Evolutionary conservation across 2,329 filamentous ascomycete genomes (phyloP), one percentile per base, ranked within the genome.

Genomic region (Pseudocercospora macadamiae): DNA sequence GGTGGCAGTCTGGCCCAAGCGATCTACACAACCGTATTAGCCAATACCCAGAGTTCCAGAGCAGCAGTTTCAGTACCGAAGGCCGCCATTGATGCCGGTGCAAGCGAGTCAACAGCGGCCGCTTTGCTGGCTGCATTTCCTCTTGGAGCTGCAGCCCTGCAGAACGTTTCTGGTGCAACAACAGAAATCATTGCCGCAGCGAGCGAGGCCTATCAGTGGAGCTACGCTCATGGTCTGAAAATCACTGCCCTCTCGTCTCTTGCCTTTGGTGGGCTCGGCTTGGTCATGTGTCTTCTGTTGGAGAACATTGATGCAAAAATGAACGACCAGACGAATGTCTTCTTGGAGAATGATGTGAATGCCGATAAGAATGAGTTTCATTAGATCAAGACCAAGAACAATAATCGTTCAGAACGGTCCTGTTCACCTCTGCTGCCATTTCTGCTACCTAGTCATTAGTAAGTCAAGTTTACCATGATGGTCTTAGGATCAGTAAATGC

Each of bases 401-500:
- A 19, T 19, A 19, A 42, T 21, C 37, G 18, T 10, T 19, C 10
- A n/a, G 4, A 14, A 47, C 10, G 4, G 10, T 47, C 7, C 21
- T n/a, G n/a, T 26, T n/a, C 14, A 26, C 23, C 14, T 4, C n/a
- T 14, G 12, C 2, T 28, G 10, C 19, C 4, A 4, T 5, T 14
- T 3, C 2, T n/a, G 10, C 19, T 7, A 6, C 4, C 10, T 14
- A n/a, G 23, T 23, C 10, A 26, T 26, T 57, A 57, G 26, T 57
- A 61, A 10, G 54, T 57, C 54, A 61, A 37, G 26, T 61, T 61
- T 3, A 61, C 48, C 58, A 61, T 61, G 32, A 61, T 57, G 23
- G 58, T 57, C 74, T 83, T 83, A 14, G 76, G 72, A 66, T 82
- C 79, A 0, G 80, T 82, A 55, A 76, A 83, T 30, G 75, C 75